These are phyloP conservation scores for Cardiospermum halicacabum DNA, from an alignment of 345 rosid species.

Conservation along the genomic window DNA sequence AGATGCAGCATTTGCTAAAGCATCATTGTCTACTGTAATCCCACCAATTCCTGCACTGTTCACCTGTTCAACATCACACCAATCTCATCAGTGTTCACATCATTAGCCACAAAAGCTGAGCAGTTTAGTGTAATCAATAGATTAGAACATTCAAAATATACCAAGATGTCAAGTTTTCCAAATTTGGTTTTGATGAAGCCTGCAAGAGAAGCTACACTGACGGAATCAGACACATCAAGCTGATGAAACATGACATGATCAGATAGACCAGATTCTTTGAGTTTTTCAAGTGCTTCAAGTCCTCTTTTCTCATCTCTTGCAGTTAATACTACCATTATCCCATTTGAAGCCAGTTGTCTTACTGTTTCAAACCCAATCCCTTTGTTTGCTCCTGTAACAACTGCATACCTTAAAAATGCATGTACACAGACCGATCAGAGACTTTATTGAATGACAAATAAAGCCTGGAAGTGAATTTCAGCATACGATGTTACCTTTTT, in stretches of 20 bases:
- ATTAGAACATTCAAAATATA: background rate
- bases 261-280: background rate
- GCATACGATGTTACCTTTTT: background rate
- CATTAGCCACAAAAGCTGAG: background rate
- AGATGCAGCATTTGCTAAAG: background rate
- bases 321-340: background rate
- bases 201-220: background rate
- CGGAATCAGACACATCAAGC: background rate
- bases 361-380: background rate
- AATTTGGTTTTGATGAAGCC: background rate
- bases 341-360: background rate
- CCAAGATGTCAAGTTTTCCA: constrained; percentile 2
- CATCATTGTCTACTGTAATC: constrained; percentile 10
- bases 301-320: background rate
- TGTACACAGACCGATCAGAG: background rate
- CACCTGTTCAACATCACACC: constrained; percentile 23
- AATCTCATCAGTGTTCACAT: background rate
- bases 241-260: background rate
- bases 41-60: constrained; percentile 38
- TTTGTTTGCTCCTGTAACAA: background rate
- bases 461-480: background rate
- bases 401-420: background rate
- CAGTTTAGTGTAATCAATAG: background rate
- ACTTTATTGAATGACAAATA: background rate
- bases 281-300: background rate